Evolutionary conservation across 345 rosid genomes (phyloP).

Genomic region (Bretschneidera sinensis): DNA sequence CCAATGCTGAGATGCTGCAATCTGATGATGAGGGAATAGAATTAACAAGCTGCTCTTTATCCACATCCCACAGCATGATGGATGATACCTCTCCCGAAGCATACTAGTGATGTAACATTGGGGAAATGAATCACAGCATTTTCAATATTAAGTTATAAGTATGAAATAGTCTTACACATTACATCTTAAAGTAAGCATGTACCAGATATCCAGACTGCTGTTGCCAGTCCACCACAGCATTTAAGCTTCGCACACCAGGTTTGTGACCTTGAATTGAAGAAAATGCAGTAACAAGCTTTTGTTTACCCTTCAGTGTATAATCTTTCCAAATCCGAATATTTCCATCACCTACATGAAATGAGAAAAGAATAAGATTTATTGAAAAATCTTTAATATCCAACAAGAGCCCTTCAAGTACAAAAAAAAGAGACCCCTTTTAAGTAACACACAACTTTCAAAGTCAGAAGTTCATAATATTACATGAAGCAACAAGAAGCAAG

Average conservation of each 20-base stretch:
- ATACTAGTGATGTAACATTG: conserved; percentile 46
- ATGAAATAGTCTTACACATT: background rate
- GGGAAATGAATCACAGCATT: conserved; percentile 15
- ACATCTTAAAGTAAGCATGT: conserved; percentile 17
- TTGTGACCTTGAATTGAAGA: conserved; percentile 94
- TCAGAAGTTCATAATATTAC: conserved; percentile 35
- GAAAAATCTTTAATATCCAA: background rate
- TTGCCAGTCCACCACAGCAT: conserved; percentile 99
- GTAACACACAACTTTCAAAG: conserved; percentile 5
- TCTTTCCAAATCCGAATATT: conserved; percentile 93
- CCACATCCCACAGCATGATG: conserved; percentile 86
- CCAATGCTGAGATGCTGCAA: conserved; percentile 79
- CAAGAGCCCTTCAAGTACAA: no score
- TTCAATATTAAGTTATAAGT: conserved; percentile 5
- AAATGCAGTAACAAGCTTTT: conserved; percentile 92
- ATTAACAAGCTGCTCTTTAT: conserved; percentile 76
- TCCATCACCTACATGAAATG: conserved; percentile 68
- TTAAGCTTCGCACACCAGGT: conserved; percentile 70
- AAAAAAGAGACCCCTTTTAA: no score
- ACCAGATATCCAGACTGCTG: conserved; percentile 98
- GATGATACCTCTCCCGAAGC: conserved; percentile 86
- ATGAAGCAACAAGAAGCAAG: conserved; percentile 89
- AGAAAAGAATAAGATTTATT: conserved; percentile 13
- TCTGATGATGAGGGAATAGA: conserved; percentile 69
- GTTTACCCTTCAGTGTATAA: conserved; percentile 65